Base-by-base conservation (phyloP, 1,139 yeast species). In the Eremothecium coryli region DNA sequence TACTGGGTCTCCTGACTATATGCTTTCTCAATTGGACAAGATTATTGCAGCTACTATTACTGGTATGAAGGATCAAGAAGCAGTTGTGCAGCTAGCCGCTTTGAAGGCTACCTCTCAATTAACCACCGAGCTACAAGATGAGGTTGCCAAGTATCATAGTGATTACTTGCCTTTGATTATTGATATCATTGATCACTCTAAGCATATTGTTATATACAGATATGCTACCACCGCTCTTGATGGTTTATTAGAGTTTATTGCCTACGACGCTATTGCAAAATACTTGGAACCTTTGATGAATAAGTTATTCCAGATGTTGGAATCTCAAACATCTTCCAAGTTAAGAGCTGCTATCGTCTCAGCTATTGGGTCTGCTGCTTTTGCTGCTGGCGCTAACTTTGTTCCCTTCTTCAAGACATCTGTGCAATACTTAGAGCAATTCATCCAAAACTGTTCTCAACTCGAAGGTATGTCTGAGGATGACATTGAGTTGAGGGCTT, bases 281-380 rank as follows among this genome's bases (percentile, higher is more conserved):
- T 90, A 88, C 64, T 66, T 90, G 52, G 90, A 79, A 48, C 88
- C 93, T 35, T 73, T 90, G 60, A 85, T 88, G 81, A 84, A 84
- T 62, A 82, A 88, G 54, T 71, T 93, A 48, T 76, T 86, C 67
- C 75, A 71, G 41, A 79, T 90, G 81, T 73, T 90, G 52, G 79
- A 74, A 50, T 60, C 69, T 29, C 70, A 73, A 47, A 70, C 74
- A 40, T 63, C 66, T 33, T 67, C 85, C 24, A 71, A 81, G 31
- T 72, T 90, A 56, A 84, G 82, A 65, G 71, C 90, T 33, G 82
- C 93, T 36, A 82, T 90, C 52, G 95, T 90, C 39, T 82, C 95
- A 38, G 96, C 97, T 24, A 82, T 90, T 56, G 97, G 97, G 38
- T 86, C 97, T 25, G 85, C 95, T 42, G 98, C 98, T 26, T 86